Evolutionary conservation across 306 rosid genomes (phyloP), one percentile per base, ranked within the genome.

Genomic region (Medicago arabica): DNA sequence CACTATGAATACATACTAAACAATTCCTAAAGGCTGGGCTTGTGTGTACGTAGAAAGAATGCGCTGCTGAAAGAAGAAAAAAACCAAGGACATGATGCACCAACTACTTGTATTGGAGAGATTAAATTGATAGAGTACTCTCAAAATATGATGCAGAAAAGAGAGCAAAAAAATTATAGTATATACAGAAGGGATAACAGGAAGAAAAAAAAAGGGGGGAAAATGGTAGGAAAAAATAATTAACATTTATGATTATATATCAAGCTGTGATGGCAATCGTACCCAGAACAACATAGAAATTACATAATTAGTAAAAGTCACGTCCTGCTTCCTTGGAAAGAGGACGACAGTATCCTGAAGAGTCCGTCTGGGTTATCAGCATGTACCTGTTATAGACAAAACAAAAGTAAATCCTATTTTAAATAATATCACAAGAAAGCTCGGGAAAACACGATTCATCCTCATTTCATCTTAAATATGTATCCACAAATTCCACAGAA

Each of bases 281-380:
- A 23, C 58, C 67, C 51, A n/a, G 63, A 47, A 78, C 8, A 74
- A 67, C 57, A 21, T 39, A 63, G 17, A 23, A 73, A 64, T 23
- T 67, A 72, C 71, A 53, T 34, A 36, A 72, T 41, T 47, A 58
- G 75, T 18, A 65, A 66, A 66, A 60, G 78, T 81, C 76, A 71
- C 58, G 81, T 80, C 86, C 81, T 86, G 76, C 77, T 34, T 72
- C 88, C 74, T 75, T 62, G 75, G 75, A 95, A 95, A 72, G 98
- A 90, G 75, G 97, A 90, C n/a, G 92, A 80, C 68, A 95, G 78
- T 66, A 95, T 92, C 89, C 88, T 86, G 75, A 95, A 95, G 54
- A 95, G 96, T 36, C 97, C 98, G 62, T 95, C 98, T 10, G 97
- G 97, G 69, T 95, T 92, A 86, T 95, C 98, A 3, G 98, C 82